Evolutionary conservation across 2,329 filamentous ascomycete species (phyloP).

Genomic region (Ophiostoma perfectum): DNA sequence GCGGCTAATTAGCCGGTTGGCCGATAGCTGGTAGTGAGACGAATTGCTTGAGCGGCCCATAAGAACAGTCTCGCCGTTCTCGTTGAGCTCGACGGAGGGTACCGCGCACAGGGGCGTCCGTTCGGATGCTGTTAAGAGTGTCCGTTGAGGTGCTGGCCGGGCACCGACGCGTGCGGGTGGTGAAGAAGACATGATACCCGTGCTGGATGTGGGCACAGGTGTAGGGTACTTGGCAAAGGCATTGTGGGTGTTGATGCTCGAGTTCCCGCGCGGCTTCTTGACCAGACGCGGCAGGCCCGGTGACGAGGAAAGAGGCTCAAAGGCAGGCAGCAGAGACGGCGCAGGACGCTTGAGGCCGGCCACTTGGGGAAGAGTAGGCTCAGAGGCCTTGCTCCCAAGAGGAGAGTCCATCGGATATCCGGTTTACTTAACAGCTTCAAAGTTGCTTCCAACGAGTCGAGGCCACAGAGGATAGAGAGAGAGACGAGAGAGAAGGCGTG

Average conservation of each 20-base stretch:
- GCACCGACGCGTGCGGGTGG: conserved; percentile 48
- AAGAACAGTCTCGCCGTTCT: conserved; percentile 71
- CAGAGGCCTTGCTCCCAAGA: conserved; percentile 31
- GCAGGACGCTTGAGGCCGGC: conserved; percentile 56
- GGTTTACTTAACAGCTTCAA: not conserved
- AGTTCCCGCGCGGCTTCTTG: conserved; percentile 43
- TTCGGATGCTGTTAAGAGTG: conserved; percentile 63
- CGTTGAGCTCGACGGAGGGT: conserved; percentile 73
- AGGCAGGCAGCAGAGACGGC: conserved; percentile 67
- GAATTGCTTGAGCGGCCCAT: conserved; percentile 95
- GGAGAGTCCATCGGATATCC: conserved; percentile 40
- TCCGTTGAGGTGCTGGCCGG: conserved; percentile 52
- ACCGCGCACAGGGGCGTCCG: conserved; percentile 78
- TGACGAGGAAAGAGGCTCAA: conserved; percentile 75
- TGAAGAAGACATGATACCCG: conserved; percentile 82
- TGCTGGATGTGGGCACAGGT: conserved; percentile 88
- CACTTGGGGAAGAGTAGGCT: conserved; percentile 36
- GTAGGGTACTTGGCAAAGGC: conserved; percentile 75
- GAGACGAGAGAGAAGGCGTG: not conserved
- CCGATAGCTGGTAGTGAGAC: conserved; percentile 89
- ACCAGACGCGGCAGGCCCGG: conserved; percentile 62
- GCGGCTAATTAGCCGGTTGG: conserved; percentile 87
- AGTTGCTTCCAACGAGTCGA: not conserved
- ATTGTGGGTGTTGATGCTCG: conserved; percentile 31
- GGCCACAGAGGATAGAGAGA: not conserved